phyloP scores from a whole-genome alignment of 2,329 filamentous ascomycete species.

The Shiraia bambusicola region DNA sequence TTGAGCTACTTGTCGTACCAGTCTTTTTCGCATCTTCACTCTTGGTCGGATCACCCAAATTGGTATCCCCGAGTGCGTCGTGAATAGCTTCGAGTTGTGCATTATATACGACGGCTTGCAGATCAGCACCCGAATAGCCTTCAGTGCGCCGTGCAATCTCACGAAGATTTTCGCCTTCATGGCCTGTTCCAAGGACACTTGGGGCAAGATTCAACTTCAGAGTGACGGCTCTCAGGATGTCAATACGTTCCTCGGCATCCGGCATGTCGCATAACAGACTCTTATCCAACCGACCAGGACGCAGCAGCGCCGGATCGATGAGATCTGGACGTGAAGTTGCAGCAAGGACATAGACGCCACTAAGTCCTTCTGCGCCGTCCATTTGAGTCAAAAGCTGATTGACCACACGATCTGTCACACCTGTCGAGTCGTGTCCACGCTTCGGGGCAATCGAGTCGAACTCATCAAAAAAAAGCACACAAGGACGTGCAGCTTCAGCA shows the following conservation, averaged over 20 bases:
- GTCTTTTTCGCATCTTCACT: slow-evolving; percentile 37
- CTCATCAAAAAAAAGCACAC: slow-evolving; percentile 97
- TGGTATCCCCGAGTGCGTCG: slow-evolving; percentile 71
- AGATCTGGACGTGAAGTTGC: slow-evolving; percentile 91
- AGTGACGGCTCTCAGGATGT: slow-evolving; percentile 84
- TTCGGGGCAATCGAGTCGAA: slow-evolving; percentile 98
- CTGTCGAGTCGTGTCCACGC: slow-evolving; percentile 92
- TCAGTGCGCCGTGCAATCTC: slow-evolving; percentile 79
- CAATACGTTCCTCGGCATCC: slow-evolving; percentile 72
- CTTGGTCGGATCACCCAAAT: slow-evolving; percentile 33
- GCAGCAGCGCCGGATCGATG: slow-evolving; percentile 88
- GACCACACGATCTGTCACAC: slow-evolving; percentile 97
- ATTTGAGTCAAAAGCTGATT: slow-evolving; percentile 98
- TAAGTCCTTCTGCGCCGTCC: slow-evolving; percentile 95
- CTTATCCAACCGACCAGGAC: slow-evolving; percentile 92
- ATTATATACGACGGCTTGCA: slow-evolving; percentile 94
- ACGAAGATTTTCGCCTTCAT: slow-evolving; percentile 50
- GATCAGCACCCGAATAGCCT: slow-evolving; percentile 89
- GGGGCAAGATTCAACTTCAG: slow-evolving; percentile 74
- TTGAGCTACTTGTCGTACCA: slow-evolving; percentile 13
- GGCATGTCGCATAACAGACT: slow-evolving; percentile 90
- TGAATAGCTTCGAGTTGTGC: slow-evolving; percentile 97
- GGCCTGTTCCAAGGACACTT: slow-evolving; percentile 57
- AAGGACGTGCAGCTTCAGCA: slow-evolving; percentile 85
- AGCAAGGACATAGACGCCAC: slow-evolving; percentile 92